These are phyloP conservation scores for Kazachstania martiniae DNA, from an alignment of 805 yeast genomes.

Conservation along the genomic window DNA sequence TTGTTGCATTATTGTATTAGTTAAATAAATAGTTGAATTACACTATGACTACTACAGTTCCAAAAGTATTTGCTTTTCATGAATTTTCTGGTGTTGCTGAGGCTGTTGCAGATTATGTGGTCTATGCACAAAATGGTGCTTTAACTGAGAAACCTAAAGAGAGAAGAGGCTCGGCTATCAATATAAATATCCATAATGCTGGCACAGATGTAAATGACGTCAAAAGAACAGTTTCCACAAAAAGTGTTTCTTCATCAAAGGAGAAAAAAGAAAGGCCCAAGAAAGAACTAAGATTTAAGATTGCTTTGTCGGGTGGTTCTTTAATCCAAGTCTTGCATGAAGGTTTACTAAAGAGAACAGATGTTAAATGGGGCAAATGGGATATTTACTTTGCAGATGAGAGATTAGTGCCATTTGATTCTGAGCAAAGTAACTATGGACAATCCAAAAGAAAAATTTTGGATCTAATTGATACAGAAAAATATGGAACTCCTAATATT, in stretches of 20 bases:
- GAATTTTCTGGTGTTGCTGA: slow-evolving; percentile 86
- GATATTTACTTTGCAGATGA: slow-evolving; percentile 95
- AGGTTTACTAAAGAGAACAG: slow-evolving; percentile 68
- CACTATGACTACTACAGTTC: slow-evolving; percentile 86
- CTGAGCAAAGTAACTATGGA: slow-evolving; percentile 83
- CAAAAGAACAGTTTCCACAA: slow-evolving; percentile 13
- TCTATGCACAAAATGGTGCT: slow-evolving; percentile 68
- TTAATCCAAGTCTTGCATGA: slow-evolving; percentile 76
- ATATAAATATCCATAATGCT: slow-evolving; percentile 4
- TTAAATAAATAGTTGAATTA: too few relatives aligned
- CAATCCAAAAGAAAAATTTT: slow-evolving; percentile 72
- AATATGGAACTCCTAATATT: slow-evolving; percentile 49
- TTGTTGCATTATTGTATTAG: too few relatives aligned
- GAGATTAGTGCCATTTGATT: slow-evolving; percentile 79
- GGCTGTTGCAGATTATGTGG: slow-evolving; percentile 92
- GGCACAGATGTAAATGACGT: slow-evolving; percentile 6
- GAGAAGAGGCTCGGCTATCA: slow-evolving; percentile 14
- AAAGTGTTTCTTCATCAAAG: slow-evolving; percentile 11
- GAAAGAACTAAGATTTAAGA: slow-evolving; percentile 65
- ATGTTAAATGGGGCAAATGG: slow-evolving; percentile 88
- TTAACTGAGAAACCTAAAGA: slow-evolving; percentile 14
- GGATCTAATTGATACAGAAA: slow-evolving; percentile 36
- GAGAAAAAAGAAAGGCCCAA: slow-evolving; percentile 37
- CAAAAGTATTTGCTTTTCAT: slow-evolving; percentile 85
- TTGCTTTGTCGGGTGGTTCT: slow-evolving; percentile 91